A percentile compares a stretch with the other conserved stretches of the same genome.
Conservation (phyloP, 1,139 yeast genomes). For the Yamadazyma sp. region DNA sequence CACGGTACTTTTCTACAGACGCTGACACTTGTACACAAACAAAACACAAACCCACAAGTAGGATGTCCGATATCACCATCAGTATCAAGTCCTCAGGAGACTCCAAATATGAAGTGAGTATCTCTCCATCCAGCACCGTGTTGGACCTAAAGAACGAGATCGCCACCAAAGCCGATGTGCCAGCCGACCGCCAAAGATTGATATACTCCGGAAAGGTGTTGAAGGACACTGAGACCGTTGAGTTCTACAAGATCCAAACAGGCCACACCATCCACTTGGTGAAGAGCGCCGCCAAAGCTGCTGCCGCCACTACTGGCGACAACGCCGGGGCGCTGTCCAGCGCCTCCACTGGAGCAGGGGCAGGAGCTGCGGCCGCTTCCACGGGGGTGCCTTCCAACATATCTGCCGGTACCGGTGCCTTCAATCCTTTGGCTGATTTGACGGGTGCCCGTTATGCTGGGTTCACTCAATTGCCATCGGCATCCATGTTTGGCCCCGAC, state of each 20-base stretch:
- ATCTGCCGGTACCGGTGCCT: slow-evolving; percentile 86
- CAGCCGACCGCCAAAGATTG: slow-evolving; percentile 77
- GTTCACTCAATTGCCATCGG: slow-evolving; percentile 80
- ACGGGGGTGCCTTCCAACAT: slow-evolving; percentile 63
- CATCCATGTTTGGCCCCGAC: slow-evolving; percentile 91
- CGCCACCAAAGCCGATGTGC: slow-evolving; percentile 59
- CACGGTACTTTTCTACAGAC: too few species aligned
- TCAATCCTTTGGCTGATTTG: slow-evolving; percentile 85
- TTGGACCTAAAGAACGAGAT: slow-evolving; percentile 68
- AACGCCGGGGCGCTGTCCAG: slow-evolving; percentile 21
- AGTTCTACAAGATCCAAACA: slow-evolving; percentile 72
- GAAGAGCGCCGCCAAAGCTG: slow-evolving; percentile 49
- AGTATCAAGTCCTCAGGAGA: slow-evolving; percentile 64
- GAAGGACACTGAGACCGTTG: slow-evolving; percentile 76
- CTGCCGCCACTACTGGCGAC: slow-evolving; percentile 20
- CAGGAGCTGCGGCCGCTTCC: slow-evolving; percentile 1
- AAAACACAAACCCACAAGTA: not conserved
- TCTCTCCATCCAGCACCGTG: slow-evolving; percentile 57
- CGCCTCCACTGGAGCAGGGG: slow-evolving; percentile 14
- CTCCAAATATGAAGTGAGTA: slow-evolving; percentile 67
- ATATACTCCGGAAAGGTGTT: slow-evolving; percentile 93
- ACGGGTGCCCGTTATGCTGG: slow-evolving; percentile 98
- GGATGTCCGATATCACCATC: slow-evolving; percentile 13
- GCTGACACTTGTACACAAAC: not conserved
- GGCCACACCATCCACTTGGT: slow-evolving; percentile 92